phyloP scores from a whole-genome alignment of 805 yeast genomes.

The Brettanomyces anomalus region DNA sequence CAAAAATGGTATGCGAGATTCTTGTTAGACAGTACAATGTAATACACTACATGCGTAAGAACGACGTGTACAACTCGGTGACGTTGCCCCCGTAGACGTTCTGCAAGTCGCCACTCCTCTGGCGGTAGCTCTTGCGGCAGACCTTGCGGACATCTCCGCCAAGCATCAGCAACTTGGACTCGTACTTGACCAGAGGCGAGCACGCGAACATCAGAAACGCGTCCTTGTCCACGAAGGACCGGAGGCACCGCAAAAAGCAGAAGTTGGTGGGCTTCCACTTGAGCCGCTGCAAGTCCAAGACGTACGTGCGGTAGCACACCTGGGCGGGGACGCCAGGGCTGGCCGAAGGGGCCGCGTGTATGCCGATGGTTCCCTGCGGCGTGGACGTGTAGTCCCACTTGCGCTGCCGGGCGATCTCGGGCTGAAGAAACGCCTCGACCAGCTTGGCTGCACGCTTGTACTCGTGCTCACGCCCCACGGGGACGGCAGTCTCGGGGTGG shows the following conservation, averaged over 20 bases:
- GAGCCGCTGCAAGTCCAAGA: slow-evolving; percentile 14
- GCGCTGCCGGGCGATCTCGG: not conserved
- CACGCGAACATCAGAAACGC: slow-evolving; percentile 4
- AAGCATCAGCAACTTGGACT: slow-evolving; percentile 14
- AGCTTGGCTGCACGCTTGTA: not conserved
- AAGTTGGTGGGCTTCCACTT: slow-evolving; percentile 15
- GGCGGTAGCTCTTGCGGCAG: slow-evolving; percentile 3
- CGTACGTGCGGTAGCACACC: slow-evolving; percentile 5
- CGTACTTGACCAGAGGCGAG: slow-evolving; percentile 10
- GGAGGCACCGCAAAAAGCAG: slow-evolving; percentile 1
- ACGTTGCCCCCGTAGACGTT: slow-evolving; percentile 9
- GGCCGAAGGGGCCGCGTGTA: not conserved
- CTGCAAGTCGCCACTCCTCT: slow-evolving; percentile 2
- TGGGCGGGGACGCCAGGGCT: not conserved
- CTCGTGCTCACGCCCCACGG: too few species aligned
- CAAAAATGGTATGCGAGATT: too few species aligned
- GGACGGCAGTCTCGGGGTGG: not conserved
- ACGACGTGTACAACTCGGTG: slow-evolving; percentile 13
- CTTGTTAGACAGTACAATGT: too few species aligned
- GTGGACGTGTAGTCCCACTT: not conserved
- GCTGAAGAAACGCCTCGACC: not conserved
- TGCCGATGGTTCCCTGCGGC: not conserved
- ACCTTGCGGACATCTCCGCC: slow-evolving; percentile 14
- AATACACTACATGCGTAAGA: slow-evolving; percentile 12
- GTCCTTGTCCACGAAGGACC: not conserved